Evolutionary conservation across 768 basidiomycete species (phyloP).

Genomic region (Hortiboletus flavorubellus): DNA sequence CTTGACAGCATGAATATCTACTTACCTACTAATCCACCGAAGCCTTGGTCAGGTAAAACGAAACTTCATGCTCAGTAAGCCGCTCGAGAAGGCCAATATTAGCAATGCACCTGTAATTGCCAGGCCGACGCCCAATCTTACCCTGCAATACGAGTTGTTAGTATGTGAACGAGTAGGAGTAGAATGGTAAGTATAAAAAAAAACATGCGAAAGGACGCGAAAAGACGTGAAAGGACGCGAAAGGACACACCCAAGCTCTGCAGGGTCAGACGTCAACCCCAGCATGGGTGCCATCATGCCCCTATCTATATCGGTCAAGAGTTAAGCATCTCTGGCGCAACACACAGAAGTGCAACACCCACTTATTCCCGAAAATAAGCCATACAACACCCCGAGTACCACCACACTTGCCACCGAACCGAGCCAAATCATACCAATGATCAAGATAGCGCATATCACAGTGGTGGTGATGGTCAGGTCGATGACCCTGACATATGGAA

Average conservation of each 20-base stretch:
- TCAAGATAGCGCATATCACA: constrained; percentile 34
- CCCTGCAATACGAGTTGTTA: constrained; percentile 7
- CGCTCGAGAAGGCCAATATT: neutral
- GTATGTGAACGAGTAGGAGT: too few species aligned
- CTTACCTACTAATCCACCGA: constrained; percentile 23
- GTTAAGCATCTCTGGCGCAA: neutral
- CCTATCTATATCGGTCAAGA: constrained; percentile 28
- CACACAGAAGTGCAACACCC: constrained; percentile 1
- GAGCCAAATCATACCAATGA: constrained; percentile 46
- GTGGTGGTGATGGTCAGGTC: constrained; percentile 40
- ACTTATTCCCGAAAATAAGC: constrained; percentile 47
- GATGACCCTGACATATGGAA: constrained; percentile 40
- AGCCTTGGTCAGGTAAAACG: constrained; percentile 11
- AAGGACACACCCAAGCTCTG: constrained; percentile 46
- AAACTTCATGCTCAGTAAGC: too few species aligned
- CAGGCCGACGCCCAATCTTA: constrained; percentile 47
- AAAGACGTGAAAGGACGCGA: too few species aligned
- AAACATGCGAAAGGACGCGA: neutral
- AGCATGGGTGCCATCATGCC: constrained; percentile 42
- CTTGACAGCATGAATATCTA: neutral
- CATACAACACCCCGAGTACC: constrained; percentile 43
- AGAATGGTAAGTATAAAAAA: neutral
- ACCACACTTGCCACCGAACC: constrained; percentile 36
- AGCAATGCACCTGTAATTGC: constrained; percentile 35
- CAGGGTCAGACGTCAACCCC: constrained; percentile 41